Evolutionary conservation across 1,139 yeast genomes (phyloP).

Genomic region (Pneumocystis wakefieldiae): DNA sequence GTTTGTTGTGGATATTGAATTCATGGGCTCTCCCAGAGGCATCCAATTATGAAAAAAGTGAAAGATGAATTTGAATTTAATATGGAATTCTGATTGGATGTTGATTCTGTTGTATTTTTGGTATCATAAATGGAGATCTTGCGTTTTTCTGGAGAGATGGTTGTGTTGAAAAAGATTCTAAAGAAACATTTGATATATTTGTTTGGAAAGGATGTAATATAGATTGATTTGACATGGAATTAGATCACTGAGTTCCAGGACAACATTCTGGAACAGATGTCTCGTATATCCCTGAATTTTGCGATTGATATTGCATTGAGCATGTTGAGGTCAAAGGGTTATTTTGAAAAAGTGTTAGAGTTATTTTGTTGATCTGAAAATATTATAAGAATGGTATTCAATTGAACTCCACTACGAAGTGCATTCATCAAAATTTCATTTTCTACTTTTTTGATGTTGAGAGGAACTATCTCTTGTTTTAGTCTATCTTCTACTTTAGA

Average conservation of each 20-base stretch:
- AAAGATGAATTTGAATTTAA: not conserved
- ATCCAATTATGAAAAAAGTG: not conserved
- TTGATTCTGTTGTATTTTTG: not conserved
- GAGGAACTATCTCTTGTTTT: conserved; percentile 10
- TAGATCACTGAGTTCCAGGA: not conserved
- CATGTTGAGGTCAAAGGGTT: not conserved
- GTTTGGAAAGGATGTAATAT: not conserved
- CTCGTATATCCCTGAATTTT: not conserved
- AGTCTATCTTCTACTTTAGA: conserved; percentile 9
- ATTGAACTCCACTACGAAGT: conserved; percentile 3
- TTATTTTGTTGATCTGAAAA: not conserved
- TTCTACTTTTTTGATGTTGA: conserved; percentile 10
- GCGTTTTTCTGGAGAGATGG: not conserved
- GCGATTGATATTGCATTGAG: not conserved
- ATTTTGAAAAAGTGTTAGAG: not conserved
- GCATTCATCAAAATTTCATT: conserved; percentile 10
- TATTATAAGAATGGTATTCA: not conserved
- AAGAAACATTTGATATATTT: not conserved
- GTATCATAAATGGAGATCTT: not conserved
- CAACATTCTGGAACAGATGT: not conserved
- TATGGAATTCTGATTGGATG: not conserved
- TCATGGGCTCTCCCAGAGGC: not conserved
- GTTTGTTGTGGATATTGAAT: not conserved
- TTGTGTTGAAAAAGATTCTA: not conserved
- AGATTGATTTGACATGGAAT: not conserved